Percentiles rank a stretch among this genome's conserved stretches.
Conservation (phyloP, 2,329 filamentous ascomycete genomes). For the Dothidotthia symphoricarpi region DNA sequence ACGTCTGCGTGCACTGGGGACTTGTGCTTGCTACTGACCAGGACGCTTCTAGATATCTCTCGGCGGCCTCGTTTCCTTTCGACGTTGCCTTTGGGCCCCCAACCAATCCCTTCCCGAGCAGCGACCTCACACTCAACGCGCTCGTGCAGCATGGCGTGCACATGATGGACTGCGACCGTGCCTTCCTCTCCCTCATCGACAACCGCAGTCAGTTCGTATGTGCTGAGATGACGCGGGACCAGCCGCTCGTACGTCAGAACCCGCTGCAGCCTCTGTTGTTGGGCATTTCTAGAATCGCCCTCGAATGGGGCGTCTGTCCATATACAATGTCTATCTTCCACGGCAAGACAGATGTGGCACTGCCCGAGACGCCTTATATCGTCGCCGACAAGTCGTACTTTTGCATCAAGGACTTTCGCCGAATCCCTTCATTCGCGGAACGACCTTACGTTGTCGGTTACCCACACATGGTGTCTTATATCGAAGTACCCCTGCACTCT, state of each 20-base stretch:
- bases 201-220: slow-evolving; percentile 11
- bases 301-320: slow-evolving; percentile 14
- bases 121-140: slow-evolving; percentile 12
- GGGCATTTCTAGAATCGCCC: slow-evolving; percentile 6
- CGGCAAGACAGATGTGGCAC: not conserved
- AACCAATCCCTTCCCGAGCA: slow-evolving; percentile 8
- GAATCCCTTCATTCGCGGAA: slow-evolving; percentile 6
- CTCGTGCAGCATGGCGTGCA: slow-evolving; percentile 12
- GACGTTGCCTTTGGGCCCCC: slow-evolving; percentile 7
- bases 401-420: slow-evolving; percentile 9
- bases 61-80: slow-evolving; percentile 14
- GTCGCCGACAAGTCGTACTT: slow-evolving; percentile 7
- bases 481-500: slow-evolving; percentile 9
- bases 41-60: slow-evolving; percentile 5
- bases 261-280: slow-evolving; percentile 6
- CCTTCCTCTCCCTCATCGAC: slow-evolving; percentile 14
- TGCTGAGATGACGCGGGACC: slow-evolving; percentile 12
- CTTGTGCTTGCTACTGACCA: too few species aligned
- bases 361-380: slow-evolving; percentile 5
- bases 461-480: slow-evolving; percentile 10
- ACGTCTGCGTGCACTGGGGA: too few species aligned
- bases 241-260: slow-evolving; percentile 4
- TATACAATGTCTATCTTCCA: slow-evolving; percentile 12
- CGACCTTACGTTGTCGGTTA: slow-evolving; percentile 8
- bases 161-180: slow-evolving; percentile 11